Conservation (phyloP, 805 yeast species). For the Wickerhamomyces chaumierensis region DNA sequence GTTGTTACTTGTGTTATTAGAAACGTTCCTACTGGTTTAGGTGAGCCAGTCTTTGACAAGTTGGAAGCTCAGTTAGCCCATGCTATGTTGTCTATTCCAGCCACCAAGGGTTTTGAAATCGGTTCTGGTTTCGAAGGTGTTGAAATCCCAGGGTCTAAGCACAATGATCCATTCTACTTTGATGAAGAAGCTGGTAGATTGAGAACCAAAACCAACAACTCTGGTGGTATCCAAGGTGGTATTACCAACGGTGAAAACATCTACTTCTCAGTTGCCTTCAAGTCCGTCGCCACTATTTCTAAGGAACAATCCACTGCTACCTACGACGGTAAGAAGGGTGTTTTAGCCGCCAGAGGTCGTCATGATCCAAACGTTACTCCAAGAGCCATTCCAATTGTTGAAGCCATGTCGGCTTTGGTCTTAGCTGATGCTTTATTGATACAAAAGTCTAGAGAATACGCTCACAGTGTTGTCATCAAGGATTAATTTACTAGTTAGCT, state of each 20-base stretch:
- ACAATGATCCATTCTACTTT: constrained; percentile 75
- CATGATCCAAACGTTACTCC: constrained; percentile 99
- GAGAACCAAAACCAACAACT: constrained; percentile 81
- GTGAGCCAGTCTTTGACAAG: constrained; percentile 97
- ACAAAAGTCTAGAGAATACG: constrained; percentile 74
- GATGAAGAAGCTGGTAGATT: constrained; percentile 51
- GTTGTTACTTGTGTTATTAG: constrained; percentile 95
- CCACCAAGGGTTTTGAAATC: constrained; percentile 95
- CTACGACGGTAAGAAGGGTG: constrained; percentile 82
- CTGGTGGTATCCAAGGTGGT: constrained; percentile 98
- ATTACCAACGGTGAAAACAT: constrained; percentile 93
- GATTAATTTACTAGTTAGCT: neutral
- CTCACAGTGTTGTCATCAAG: constrained; percentile 22
- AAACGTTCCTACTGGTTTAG: constrained; percentile 90
- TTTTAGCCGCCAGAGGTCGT: constrained; percentile 91
- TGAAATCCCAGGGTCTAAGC: constrained; percentile 81
- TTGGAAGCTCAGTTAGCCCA: constrained; percentile 92
- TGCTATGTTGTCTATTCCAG: constrained; percentile 96
- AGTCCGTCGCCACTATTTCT: constrained; percentile 95
- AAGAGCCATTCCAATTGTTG: constrained; percentile 96
- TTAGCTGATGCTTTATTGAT: constrained; percentile 76
- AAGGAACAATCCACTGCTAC: constrained; percentile 85
- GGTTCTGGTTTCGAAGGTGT: constrained; percentile 96
- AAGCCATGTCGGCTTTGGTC: constrained; percentile 95
- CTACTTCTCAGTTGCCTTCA: constrained; percentile 91